phyloP scores from a whole-genome alignment of 148 eudicot species.

The Tetragonia tetragonoides region DNA sequence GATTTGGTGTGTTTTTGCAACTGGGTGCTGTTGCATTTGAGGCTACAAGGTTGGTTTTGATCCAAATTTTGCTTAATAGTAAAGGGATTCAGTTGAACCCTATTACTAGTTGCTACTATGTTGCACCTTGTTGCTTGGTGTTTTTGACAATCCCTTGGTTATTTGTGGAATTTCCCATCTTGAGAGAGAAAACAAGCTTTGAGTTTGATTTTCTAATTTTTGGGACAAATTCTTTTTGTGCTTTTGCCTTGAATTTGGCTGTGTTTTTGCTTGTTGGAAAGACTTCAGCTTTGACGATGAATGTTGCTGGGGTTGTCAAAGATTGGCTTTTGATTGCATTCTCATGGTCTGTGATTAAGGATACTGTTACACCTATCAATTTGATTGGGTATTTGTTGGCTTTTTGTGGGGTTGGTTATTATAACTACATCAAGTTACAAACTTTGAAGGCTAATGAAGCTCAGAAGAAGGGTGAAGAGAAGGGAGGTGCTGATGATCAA shows the following conservation, averaged over 20 bases:
- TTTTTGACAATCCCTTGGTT: constrained; percentile 57
- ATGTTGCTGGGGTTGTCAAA: constrained; percentile 70
- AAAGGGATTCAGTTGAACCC: constrained; percentile 66
- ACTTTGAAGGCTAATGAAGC: constrained; percentile 58
- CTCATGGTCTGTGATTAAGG: constrained; percentile 72
- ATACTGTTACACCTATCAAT: constrained; percentile 52
- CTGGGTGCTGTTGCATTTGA: constrained; percentile 55
- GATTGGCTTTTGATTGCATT: constrained; percentile 66
- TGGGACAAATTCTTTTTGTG: constrained; percentile 54
- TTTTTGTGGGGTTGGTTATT: constrained; percentile 55
- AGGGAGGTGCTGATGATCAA: constrained; percentile 26
- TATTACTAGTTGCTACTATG: constrained; percentile 55
- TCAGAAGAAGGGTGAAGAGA: constrained; percentile 39
- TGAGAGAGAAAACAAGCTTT: constrained; percentile 27
- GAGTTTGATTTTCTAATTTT: constrained; percentile 45
- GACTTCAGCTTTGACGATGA: constrained; percentile 72
- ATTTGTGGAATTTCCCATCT: constrained; percentile 46
- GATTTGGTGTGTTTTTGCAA: constrained; percentile 51
- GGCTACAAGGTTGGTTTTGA: constrained; percentile 59
- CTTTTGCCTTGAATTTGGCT: constrained; percentile 64
- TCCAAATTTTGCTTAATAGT: constrained; percentile 53
- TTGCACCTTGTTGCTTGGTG: constrained; percentile 57
- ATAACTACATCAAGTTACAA: constrained; percentile 53
- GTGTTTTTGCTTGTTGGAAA: constrained; percentile 67
- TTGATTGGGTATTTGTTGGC: constrained; percentile 58